These are phyloP conservation scores for Butyriboletus appendiculatus DNA, from an alignment of 1,284 basidiomycete genomes.

Conservation along the genomic window DNA sequence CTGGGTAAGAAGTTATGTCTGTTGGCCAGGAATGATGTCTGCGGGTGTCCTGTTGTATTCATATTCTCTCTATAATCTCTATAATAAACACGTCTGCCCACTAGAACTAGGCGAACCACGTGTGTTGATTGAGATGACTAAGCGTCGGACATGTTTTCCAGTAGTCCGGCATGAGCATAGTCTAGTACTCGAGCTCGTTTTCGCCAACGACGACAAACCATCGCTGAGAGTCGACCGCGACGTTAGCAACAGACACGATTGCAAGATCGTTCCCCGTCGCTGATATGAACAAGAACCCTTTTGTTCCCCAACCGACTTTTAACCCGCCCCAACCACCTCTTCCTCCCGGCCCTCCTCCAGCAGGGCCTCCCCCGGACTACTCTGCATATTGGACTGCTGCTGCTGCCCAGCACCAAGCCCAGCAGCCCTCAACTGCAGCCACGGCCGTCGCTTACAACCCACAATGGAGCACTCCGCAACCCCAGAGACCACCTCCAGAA, in stretches of 20 bases:
- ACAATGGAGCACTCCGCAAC: slow-evolving; percentile 65
- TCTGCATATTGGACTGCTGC: slow-evolving; percentile 72
- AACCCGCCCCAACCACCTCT: slow-evolving; percentile 71
- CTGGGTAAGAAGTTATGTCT: neutral
- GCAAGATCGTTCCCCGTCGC: slow-evolving; percentile 6
- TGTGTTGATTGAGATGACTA: slow-evolving; percentile 23
- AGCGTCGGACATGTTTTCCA: slow-evolving; percentile 21
- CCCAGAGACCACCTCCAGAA: slow-evolving; percentile 63
- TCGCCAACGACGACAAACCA: slow-evolving; percentile 25
- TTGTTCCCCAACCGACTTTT: slow-evolving; percentile 66
- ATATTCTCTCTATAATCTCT: no score
- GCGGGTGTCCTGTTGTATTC: neutral
- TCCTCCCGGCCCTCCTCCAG: slow-evolving; percentile 76
- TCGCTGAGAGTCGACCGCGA: slow-evolving; percentile 6
- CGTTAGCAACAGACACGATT: slow-evolving; percentile 12
- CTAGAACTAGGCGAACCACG: neutral
- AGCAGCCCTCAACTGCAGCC: slow-evolving; percentile 28
- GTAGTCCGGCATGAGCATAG: neutral
- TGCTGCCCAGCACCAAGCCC: slow-evolving; percentile 51
- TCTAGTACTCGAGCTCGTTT: slow-evolving; percentile 21
- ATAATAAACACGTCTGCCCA: no score
- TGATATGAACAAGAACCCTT: slow-evolving; percentile 79
- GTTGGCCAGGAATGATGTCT: neutral
- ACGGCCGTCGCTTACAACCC: slow-evolving; percentile 55
- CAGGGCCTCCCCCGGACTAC: slow-evolving; percentile 72